Percentiles rank a stretch among this genome's conserved stretches.
phyloP scores from a whole-genome alignment of 169 alveolate species.

The Eimeria sp. region DNA sequence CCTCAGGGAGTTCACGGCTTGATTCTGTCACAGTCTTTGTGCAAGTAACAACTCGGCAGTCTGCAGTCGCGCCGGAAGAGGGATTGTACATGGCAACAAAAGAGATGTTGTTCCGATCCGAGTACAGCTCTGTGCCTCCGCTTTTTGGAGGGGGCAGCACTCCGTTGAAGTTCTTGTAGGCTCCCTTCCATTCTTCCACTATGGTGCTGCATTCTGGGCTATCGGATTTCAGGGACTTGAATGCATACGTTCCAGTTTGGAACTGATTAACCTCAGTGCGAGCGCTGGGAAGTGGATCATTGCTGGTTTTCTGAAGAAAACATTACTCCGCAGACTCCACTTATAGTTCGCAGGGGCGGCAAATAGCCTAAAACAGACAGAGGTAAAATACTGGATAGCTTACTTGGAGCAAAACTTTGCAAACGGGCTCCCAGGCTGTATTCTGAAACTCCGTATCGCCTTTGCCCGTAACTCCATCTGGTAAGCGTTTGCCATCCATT shows the following conservation, averaged over 20 bases:
- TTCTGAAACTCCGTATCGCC: too few species aligned
- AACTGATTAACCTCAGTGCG: not conserved
- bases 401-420: not conserved
- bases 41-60: constrained; percentile 3
- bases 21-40: too few species aligned
- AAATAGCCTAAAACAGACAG: too few species aligned
- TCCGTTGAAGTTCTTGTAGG: not conserved
- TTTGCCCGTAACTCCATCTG: not conserved
- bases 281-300: too few species aligned
- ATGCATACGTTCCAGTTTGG: not conserved
- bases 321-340: too few species aligned
- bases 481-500: not conserved
- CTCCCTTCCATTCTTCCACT: not conserved
- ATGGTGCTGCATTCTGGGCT: not conserved
- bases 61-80: not conserved
- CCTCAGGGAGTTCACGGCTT: too few species aligned
- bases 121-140: not conserved
- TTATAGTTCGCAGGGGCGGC: too few species aligned
- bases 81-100: constrained; percentile 17
- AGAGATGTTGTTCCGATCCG: not conserved
- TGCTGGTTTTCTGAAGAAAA: not conserved
- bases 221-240: not conserved
- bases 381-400: not conserved
- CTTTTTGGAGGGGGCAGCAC: not conserved
- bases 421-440: not conserved